phyloP scores from a whole-genome alignment of 768 basidiomycete species.

The Kwoniella sp. region DNA sequence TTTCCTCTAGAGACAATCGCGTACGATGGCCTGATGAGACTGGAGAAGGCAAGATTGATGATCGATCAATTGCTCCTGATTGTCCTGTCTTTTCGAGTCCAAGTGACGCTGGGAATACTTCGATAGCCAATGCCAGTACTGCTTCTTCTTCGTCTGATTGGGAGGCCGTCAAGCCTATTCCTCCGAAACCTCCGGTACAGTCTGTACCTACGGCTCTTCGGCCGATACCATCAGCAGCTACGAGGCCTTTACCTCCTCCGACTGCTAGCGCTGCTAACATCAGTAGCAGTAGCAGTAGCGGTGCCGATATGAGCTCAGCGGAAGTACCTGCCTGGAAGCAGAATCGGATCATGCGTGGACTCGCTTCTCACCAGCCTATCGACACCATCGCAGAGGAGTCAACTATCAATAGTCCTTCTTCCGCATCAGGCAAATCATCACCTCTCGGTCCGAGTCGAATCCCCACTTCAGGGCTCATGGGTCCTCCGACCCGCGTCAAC shows the following conservation, averaged over 20 bases:
- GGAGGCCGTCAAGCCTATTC: constrained; percentile 15
- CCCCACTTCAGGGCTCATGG: constrained; percentile 22
- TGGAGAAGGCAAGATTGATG: constrained; percentile 40
- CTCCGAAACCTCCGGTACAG: constrained; percentile 4
- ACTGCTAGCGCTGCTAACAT: not conserved
- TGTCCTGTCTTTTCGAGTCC: constrained; percentile 20
- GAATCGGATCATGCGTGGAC: constrained; percentile 23
- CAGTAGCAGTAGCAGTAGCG: not conserved
- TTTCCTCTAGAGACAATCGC: constrained; percentile 20
- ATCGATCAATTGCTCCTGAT: constrained; percentile 23
- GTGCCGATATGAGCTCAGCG: not conserved
- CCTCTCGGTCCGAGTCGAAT: constrained; percentile 12
- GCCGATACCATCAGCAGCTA: constrained; percentile 4
- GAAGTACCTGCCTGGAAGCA: constrained; percentile 36
- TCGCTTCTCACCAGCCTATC: not conserved
- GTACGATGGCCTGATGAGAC: constrained; percentile 44
- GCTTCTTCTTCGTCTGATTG: constrained; percentile 16
- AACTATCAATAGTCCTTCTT: not conserved
- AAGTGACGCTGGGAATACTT: constrained; percentile 16
- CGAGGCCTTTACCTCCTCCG: not conserved
- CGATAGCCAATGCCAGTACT: constrained; percentile 11
- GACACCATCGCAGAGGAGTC: constrained; percentile 16
- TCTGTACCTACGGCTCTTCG: constrained; percentile 9
- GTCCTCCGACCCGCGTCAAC: constrained; percentile 21
- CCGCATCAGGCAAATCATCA: constrained; percentile 10